phyloP scores from a whole-genome alignment of 345 rosid genomes.

The Angophora floribunda region DNA sequence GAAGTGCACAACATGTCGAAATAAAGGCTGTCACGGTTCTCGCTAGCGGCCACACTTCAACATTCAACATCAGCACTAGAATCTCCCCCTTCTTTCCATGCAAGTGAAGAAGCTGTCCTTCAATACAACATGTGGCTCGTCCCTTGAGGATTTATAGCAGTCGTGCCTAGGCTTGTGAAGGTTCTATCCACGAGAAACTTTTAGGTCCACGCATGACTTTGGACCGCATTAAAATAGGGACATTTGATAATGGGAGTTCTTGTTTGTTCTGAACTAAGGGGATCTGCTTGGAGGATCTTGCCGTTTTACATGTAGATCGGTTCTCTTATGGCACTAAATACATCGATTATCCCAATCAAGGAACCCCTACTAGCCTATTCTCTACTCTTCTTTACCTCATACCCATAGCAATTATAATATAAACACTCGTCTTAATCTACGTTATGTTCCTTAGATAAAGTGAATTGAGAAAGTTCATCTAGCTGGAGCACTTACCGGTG shows the following conservation, averaged over 20 bases:
- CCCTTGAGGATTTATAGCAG: not conserved
- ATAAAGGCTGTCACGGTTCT: not conserved
- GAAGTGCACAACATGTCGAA: not conserved
- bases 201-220: not conserved
- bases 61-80: not conserved
- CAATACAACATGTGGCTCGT: not conserved
- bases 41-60: not conserved
- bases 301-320: not conserved
- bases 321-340: not conserved
- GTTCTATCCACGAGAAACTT: not conserved
- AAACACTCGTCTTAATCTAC: not conserved
- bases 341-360: not conserved
- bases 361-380: not conserved
- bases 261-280: not conserved
- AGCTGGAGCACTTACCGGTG: not conserved
- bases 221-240: not conserved
- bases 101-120: not conserved
- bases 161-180: not conserved
- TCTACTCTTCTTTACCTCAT: not conserved
- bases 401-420: not conserved
- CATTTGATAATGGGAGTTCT: not conserved
- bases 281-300: not conserved
- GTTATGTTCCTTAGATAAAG: not conserved
- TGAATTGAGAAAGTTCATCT: not conserved
- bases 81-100: not conserved